phyloP scores from a whole-genome alignment of 805 yeast species.

The Myxozyma mucilagina region DNA sequence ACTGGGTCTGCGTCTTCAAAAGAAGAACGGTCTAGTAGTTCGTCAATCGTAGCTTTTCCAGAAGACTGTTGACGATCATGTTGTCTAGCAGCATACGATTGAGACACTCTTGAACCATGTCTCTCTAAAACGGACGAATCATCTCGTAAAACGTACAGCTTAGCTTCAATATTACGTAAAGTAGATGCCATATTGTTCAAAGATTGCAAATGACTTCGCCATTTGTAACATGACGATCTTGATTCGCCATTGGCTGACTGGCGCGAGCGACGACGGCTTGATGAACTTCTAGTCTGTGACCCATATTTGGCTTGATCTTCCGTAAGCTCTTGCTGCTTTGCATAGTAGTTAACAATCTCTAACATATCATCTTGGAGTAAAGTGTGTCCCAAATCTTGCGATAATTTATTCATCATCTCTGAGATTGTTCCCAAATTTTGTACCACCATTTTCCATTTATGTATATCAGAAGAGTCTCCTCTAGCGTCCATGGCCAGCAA shows the following conservation, averaged over 20 bases:
- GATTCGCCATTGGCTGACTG: not conserved
- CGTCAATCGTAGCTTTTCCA: not conserved
- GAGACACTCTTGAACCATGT: constrained; percentile 5
- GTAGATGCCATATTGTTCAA: constrained; percentile 24
- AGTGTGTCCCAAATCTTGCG: constrained; percentile 12
- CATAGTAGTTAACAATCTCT: constrained; percentile 12
- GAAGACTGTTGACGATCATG: not conserved
- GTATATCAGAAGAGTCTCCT: constrained; percentile 24
- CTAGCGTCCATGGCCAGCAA: constrained; percentile 30
- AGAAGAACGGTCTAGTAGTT: constrained; percentile 13
- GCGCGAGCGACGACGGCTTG: constrained; percentile 1
- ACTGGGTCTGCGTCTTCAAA: not conserved
- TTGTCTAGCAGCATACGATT: not conserved
- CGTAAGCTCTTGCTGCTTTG: constrained; percentile 8
- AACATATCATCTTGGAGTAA: constrained; percentile 9
- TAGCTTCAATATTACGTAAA: constrained; percentile 31
- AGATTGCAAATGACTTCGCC: constrained; percentile 24
- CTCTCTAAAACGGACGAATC: constrained; percentile 18
- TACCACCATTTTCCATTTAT: constrained; percentile 22
- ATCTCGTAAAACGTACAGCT: constrained; percentile 27
- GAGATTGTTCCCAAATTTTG: constrained; percentile 25
- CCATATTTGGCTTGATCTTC: not conserved
- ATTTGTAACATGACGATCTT: not conserved
- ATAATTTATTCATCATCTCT: constrained; percentile 17
- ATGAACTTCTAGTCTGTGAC: not conserved